phyloP scores from a whole-genome alignment of 2,329 filamentous ascomycete species.

The Fusarium camptoceras region DNA sequence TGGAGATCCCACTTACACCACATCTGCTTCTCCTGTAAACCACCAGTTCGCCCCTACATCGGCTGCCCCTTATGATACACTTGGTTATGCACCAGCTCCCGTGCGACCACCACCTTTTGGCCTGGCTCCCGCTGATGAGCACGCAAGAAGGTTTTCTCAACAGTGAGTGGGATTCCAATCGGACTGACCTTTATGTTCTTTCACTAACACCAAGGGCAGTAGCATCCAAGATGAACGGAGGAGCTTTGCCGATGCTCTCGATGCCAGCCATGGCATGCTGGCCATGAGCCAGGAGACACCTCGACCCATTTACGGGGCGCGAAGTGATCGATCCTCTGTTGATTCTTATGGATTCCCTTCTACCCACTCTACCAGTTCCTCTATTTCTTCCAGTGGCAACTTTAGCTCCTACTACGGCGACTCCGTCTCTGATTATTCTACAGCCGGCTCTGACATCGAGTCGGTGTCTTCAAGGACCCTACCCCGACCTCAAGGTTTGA shows the following conservation, averaged over 20 bases:
- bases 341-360: slow-evolving; percentile 94
- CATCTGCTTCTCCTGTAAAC: slow-evolving; percentile 74
- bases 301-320: slow-evolving; percentile 84
- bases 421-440: slow-evolving; percentile 94
- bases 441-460: slow-evolving; percentile 87
- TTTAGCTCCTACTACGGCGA: slow-evolving; percentile 88
- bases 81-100: slow-evolving; percentile 78
- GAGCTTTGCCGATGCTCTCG: slow-evolving; percentile 88
- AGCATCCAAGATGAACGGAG: slow-evolving; percentile 63
- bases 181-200: not conserved
- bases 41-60: slow-evolving; percentile 72
- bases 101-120: slow-evolving; percentile 67
- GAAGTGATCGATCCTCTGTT: slow-evolving; percentile 75
- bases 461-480: slow-evolving; percentile 83
- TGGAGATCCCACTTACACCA: slow-evolving; percentile 75
- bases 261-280: slow-evolving; percentile 93
- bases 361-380: slow-evolving; percentile 86
- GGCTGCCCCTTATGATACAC: slow-evolving; percentile 77
- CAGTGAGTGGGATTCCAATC: slow-evolving; percentile 71
- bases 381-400: slow-evolving; percentile 85
- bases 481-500: slow-evolving; percentile 76
- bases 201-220: slow-evolving; percentile 37
- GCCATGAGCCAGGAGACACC: slow-evolving; percentile 96
- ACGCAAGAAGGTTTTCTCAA: slow-evolving; percentile 79
- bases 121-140: slow-evolving; percentile 67